Percentiles rank a stretch among this genome's conserved stretches.
Evolutionary conservation across 768 basidiomycete species (phyloP).

Genomic region (Harrya chromipes): DNA sequence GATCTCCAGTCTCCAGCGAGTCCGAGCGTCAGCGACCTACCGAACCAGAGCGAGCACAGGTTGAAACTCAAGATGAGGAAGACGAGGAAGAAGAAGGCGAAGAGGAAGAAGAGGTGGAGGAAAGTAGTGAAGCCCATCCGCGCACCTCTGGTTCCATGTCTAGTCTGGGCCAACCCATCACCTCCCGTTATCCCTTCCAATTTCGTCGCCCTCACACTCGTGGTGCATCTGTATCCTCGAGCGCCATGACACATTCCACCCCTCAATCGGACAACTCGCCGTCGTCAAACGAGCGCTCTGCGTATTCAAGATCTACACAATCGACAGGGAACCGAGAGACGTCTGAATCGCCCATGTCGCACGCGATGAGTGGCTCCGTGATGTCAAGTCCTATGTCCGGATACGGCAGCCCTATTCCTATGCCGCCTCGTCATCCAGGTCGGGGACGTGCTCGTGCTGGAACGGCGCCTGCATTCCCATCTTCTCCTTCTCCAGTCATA

Average conservation of each 20-base stretch:
- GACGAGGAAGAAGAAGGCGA: conserved; percentile 38
- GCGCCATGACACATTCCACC: conserved; percentile 39
- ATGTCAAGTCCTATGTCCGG: conserved; percentile 37
- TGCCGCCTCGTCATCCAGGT: conserved; percentile 46
- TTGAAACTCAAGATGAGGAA: conserved; percentile 20
- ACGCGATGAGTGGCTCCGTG: conserved; percentile 35
- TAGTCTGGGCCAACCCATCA: conserved; percentile 74
- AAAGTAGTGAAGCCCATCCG: conserved; percentile 52
- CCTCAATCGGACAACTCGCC: conserved; percentile 37
- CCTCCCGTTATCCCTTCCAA: conserved; percentile 68
- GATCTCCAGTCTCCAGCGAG: conserved; percentile 26
- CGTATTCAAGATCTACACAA: conserved; percentile 46
- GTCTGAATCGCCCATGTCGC: conserved; percentile 55
- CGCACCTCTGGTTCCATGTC: conserved; percentile 82
- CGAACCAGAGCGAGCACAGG: conserved; percentile 28
- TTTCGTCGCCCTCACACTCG: conserved; percentile 47
- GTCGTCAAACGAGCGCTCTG: conserved; percentile 39
- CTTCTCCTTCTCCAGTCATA: conserved; percentile 35
- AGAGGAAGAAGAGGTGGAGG: conserved; percentile 36
- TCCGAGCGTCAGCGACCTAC: conserved; percentile 31
- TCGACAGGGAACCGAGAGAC: conserved; percentile 60
- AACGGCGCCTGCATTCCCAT: conserved; percentile 36
- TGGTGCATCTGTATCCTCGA: conserved; percentile 42
- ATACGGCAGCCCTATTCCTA: conserved; percentile 39
- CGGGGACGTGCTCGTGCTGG: conserved; percentile 39